A percentile compares a stretch with the other conserved stretches of the same genome.
phyloP scores from a whole-genome alignment of 768 basidiomycete genomes.

The Amanita rubescens region DNA sequence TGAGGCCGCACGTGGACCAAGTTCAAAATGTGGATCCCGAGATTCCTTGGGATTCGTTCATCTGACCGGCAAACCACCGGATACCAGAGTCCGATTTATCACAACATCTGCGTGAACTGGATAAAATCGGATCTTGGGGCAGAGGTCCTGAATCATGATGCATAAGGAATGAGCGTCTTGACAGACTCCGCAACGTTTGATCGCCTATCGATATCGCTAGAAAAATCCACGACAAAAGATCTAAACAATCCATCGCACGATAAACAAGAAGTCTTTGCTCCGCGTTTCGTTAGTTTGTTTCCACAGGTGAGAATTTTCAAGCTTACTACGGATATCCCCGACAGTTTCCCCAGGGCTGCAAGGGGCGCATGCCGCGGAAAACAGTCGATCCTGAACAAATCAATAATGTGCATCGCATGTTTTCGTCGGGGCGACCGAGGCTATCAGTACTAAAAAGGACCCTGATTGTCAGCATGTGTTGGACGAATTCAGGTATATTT shows the following conservation, averaged over 20 bases:
- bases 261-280: too few species aligned
- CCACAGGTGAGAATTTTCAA: not conserved
- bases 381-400: not conserved
- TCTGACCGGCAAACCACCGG: not conserved
- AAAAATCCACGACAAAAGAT: too few species aligned
- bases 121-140: too few species aligned
- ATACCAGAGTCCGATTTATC: too few species aligned
- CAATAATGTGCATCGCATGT: not conserved
- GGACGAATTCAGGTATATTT: not conserved
- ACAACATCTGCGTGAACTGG: slow-evolving; percentile 1
- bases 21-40: slow-evolving; percentile 19
- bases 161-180: too few species aligned
- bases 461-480: not conserved
- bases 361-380: not conserved
- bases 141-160: too few species aligned
- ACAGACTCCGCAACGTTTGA: too few species aligned
- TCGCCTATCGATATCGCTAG: too few species aligned
- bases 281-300: not conserved
- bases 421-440: not conserved
- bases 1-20: slow-evolving; percentile 9
- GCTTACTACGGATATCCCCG: not conserved
- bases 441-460: not conserved
- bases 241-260: too few species aligned
- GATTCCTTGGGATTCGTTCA: slow-evolving; percentile 18
- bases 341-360: not conserved